phyloP scores from a whole-genome alignment of 768 basidiomycete species.

The Pisolithus marmoratus region DNA sequence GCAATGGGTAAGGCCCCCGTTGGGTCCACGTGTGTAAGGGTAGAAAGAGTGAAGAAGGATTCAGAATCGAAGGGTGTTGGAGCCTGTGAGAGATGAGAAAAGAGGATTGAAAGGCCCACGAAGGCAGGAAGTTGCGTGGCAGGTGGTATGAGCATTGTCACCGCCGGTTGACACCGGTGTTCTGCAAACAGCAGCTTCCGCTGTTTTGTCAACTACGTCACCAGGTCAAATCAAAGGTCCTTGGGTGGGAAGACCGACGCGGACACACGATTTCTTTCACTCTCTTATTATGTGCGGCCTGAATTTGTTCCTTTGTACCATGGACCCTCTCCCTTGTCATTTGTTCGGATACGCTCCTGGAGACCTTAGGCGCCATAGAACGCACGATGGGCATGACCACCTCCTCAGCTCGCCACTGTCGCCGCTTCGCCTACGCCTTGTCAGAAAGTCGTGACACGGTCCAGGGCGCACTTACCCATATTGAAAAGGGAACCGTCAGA shows the following conservation, averaged over 20 bases:
- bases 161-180: conserved; percentile 51
- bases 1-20: conserved; percentile 65
- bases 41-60: conserved; percentile 68
- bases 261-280: conserved; percentile 40
- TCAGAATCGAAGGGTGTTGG: conserved; percentile 72
- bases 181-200: conserved; percentile 56
- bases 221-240: conserved; percentile 1
- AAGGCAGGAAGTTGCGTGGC: conserved; percentile 71
- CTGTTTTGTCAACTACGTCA: conserved; percentile 43
- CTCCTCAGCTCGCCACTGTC: conserved; percentile 56
- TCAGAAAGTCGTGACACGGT: conserved; percentile 7
- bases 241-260: not conserved
- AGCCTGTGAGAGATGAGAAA: conserved; percentile 48
- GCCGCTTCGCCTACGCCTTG: conserved; percentile 47
- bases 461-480: conserved; percentile 52
- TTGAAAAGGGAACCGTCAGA: conserved; percentile 59
- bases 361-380: conserved; percentile 38
- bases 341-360: conserved; percentile 30
- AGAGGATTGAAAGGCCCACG: conserved; percentile 53
- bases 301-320: conserved; percentile 48
- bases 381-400: conserved; percentile 53
- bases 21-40: conserved; percentile 64
- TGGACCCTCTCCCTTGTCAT: conserved; percentile 54
- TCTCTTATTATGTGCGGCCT: conserved; percentile 43
- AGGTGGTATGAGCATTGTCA: conserved; percentile 55